A percentile compares a stretch with the other conserved stretches of the same genome.
These are phyloP conservation scores for Globisporangium rhizosaccharum DNA, from an alignment of 352 stramenopile species.

Conservation along the genomic window DNA sequence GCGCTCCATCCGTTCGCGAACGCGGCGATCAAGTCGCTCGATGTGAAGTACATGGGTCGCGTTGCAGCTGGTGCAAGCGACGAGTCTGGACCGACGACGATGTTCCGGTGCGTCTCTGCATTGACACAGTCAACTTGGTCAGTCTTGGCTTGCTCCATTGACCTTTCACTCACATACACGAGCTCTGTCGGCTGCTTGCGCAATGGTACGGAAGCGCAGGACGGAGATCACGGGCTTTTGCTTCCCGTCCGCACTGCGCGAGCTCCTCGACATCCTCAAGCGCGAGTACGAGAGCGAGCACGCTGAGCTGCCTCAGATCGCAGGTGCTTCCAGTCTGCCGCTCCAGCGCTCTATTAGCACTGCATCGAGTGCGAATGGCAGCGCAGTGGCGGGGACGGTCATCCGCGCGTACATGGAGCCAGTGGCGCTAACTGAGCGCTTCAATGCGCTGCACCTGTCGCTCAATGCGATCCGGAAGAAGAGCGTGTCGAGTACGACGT, in stretches of 20 bases:
- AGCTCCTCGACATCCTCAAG: slow-evolving; percentile 37
- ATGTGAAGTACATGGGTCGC: slow-evolving; percentile 36
- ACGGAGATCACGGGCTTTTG: slow-evolving; percentile 59
- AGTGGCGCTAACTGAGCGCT: slow-evolving; percentile 31
- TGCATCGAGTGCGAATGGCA: not conserved
- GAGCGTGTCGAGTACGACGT: slow-evolving; percentile 1
- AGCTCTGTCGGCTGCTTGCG: not conserved
- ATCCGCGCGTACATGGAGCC: slow-evolving; percentile 43
- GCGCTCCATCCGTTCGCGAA: slow-evolving; percentile 51
- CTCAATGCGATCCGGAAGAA: slow-evolving; percentile 7
- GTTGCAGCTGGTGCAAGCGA: slow-evolving; percentile 15
- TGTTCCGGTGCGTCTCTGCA: slow-evolving; percentile 11
- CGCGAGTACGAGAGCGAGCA: slow-evolving; percentile 16
- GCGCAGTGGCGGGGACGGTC: slow-evolving; percentile 9
- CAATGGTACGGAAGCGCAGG: slow-evolving; percentile 28
- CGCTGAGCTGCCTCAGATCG: not conserved
- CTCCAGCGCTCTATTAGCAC: not conserved
- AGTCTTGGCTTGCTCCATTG: too few species aligned
- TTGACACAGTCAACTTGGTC: too few species aligned
- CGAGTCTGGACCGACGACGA: slow-evolving; percentile 2
- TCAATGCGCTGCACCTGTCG: slow-evolving; percentile 40
- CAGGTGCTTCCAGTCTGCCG: not conserved
- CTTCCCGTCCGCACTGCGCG: slow-evolving; percentile 29
- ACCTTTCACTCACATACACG: too few species aligned
- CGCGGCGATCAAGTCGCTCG: slow-evolving; percentile 49